Base-by-base conservation (phyloP, 2,329 filamentous ascomycete genomes). In the Dissoconium aciculare region DNA sequence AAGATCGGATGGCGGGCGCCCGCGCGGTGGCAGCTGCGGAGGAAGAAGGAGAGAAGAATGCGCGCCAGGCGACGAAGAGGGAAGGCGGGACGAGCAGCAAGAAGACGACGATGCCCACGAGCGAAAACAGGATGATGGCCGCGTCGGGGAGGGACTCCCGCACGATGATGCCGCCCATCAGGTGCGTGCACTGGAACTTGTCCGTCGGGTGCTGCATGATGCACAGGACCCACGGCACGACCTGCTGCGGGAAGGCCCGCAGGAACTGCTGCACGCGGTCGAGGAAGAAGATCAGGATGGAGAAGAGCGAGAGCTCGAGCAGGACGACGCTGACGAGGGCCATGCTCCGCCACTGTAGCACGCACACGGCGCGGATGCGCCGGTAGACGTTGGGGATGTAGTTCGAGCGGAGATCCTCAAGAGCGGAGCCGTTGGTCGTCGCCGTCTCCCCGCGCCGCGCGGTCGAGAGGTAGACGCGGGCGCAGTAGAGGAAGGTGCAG, bases 401-500 rank as follows among this genome's bases (percentile, higher is more conserved):
- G 8, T 23, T n/a, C 19, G 19, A 23, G n/a, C 19, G 19, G 19
- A 23, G 19, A 23, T n/a, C n/a, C n/a, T 23, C 19, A n/a, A 23
- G 8, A n/a, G n/a, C n/a, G 19, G 19, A 23, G 19, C 8, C 19
- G 11, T 24, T 15, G n/a, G n/a, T 23, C 13, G 27, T 17, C 5
- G 42, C 35, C 4, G 43, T 44, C 1, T 51, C 43, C 9, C 31
- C 30, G 10, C 34, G 27, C 17, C 37, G 28, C 4, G 41, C 33
- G 8, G 38, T 40, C 10, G 32, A 36, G 5, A 54, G 21, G 37
- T 53, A 58, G 10, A 57, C 43, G 27, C 43, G 54, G 17, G 54
- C 34, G 34, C 54, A 56, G 35, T 56, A 58, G 2, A 34, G 41
- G 9, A 50, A 52, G 1, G 55, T 59, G 1, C 45, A 39, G 1